A percentile compares a stretch with the other conserved stretches of the same genome.
phyloP scores from a whole-genome alignment of 768 basidiomycete genomes.

The Amanita rubescens region DNA sequence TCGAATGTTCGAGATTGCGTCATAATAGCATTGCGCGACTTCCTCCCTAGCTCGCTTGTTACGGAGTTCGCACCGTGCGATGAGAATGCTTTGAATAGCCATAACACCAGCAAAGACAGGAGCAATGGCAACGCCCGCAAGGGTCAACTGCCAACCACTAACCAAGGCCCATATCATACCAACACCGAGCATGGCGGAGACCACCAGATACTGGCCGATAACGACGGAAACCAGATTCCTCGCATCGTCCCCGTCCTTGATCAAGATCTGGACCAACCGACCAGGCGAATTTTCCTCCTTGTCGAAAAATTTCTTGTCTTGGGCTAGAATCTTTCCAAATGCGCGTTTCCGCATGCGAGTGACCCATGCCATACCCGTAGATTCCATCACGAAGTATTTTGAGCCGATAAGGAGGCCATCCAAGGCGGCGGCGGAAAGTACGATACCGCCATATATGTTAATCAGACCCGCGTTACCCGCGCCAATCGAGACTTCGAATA shows the following conservation, averaged over 20 bases:
- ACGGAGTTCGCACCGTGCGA: conserved; percentile 60
- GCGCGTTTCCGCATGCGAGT: conserved; percentile 50
- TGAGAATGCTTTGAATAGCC: conserved; percentile 65
- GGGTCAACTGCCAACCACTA: conserved; percentile 86
- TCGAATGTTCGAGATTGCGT: conserved; percentile 77
- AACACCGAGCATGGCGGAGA: conserved; percentile 71
- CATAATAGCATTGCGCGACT: conserved; percentile 78
- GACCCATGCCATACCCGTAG: conserved; percentile 67
- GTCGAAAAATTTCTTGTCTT: conserved; percentile 90
- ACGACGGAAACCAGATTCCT: conserved; percentile 67
- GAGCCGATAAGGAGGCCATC: conserved; percentile 71
- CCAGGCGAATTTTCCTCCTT: conserved; percentile 48
- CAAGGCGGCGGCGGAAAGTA: conserved; percentile 63
- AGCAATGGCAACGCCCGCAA: conserved; percentile 81
- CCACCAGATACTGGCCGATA: conserved; percentile 64
- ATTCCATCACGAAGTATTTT: conserved; percentile 81
- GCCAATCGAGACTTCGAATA: conserved; percentile 68
- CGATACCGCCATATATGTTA: conserved; percentile 64
- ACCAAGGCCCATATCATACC: conserved; percentile 88
- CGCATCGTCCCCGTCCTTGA: conserved; percentile 91
- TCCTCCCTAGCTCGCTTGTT: conserved; percentile 88
- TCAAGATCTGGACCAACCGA: conserved; percentile 61
- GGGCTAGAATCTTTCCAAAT: conserved; percentile 54
- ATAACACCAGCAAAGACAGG: conserved; percentile 77
- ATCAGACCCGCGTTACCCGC: conserved; percentile 55